phyloP scores from a whole-genome alignment of 2,329 filamentous ascomycete genomes.

The Colletotrichum australisinense region DNA sequence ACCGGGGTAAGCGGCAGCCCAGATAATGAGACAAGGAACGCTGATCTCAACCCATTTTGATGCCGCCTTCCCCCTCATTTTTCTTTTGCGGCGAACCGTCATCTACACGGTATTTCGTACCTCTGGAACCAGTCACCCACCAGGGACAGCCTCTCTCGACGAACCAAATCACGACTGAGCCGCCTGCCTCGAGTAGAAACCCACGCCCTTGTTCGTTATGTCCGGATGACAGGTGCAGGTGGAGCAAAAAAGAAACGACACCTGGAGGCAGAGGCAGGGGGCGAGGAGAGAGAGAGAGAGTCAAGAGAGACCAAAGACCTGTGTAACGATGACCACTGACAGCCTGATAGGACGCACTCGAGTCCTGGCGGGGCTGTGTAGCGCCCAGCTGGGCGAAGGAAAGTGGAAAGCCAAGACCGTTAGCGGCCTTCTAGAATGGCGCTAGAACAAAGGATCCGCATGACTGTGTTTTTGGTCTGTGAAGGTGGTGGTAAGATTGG shows the following conservation, averaged over 20 bases:
- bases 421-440: conserved; percentile 30
- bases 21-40: conserved; percentile 9
- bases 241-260: neutral
- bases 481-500: conserved; percentile 13
- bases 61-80: neutral
- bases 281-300: neutral
- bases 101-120: neutral
- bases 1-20: conserved; percentile 9
- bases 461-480: neutral
- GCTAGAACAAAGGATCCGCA: conserved; percentile 35
- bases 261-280: neutral
- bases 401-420: neutral
- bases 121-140: neutral
- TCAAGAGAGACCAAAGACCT: no score
- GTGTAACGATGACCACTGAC: neutral
- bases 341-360: neutral
- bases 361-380: conserved; percentile 3
- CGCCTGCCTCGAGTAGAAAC: neutral
- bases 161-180: conserved; percentile 9
- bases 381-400: neutral
- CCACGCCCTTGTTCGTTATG: conserved; percentile 7
- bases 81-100: neutral
- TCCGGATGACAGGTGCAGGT: conserved; percentile 16
- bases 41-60: neutral
- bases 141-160: neutral